Base-by-base conservation (phyloP, 495 filamentous ascomycete genomes). In the Penicillium lagena region DNA sequence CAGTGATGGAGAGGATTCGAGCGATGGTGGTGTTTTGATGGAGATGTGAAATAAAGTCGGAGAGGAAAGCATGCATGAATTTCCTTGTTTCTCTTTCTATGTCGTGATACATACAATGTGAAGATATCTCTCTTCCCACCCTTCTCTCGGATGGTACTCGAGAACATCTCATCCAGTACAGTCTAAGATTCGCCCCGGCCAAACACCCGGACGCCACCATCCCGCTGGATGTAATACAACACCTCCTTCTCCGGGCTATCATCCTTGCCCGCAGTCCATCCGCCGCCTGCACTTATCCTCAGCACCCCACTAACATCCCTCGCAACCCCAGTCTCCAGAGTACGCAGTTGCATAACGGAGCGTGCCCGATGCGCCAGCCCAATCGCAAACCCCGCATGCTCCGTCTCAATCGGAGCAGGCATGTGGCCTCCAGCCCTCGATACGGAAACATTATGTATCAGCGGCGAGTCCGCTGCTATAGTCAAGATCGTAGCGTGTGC, bases 301-400 rank as follows among this genome's bases (percentile, higher is more conserved):
- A 96, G 50, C 31, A 96, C 87, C 8, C 93, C 91, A 68, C 86
- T 95, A 17, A 96, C 87, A 72, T 97, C 91, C 62, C 75, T 84
- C 40, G 91, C 93, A 12, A 80, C 76, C 1, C 91, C 91, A 0
- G 88, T 95, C 54, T 90, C 87, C 46, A 97, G 63, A 47, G 78
- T 72, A 37, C 89, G 73, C 27, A 90, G 63, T 48, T 86, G 81
- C 59, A 90, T 73, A 1, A 87, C 70, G 45, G 76, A 73, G 8
- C 72, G 56, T 9, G 93, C 88, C 54, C 81, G 71, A 63, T 96
- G 89, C n/a, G 83, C 86, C 54, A 87, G 50, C 3, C 73, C 75
- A 44, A 87, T 62, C 34, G 82, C 70, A 39, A 95, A 80, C 29
- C 81, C 73, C 8, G 86, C 76, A 61, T 90, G 84, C 40, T 83